Evolutionary conservation across 73 alveolate species (phyloP), one percentile per base, ranked within the genome.

Genomic region (Strombidium stylifer): DNA sequence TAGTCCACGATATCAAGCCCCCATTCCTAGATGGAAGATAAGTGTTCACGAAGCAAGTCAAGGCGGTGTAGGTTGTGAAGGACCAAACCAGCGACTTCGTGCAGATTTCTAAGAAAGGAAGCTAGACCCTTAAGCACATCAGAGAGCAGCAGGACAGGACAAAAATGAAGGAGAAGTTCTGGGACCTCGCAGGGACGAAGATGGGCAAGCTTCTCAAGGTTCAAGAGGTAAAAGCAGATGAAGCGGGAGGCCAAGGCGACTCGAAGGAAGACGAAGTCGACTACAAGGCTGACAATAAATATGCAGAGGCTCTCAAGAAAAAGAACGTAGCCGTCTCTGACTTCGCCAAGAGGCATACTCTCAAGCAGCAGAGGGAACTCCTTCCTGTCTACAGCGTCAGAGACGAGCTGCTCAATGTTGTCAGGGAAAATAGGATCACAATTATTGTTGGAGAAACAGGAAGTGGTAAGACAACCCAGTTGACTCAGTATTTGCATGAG

Each of bases 381-480:
- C 92, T 97, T 24, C 99, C 99, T 16, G 96, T 96, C 18, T 94
- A 46, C 79, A 74, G 91, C 0, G 98, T 94, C 25, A 87, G 97
- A 56, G 95, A 90, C 21, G 98, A 91, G 73, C 89, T 96, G 60
- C 72, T 96, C 62, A 78, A 93, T 59, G 91, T 94, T 5, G 77
- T 96, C 35, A 76, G 96, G 65, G 98, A 96, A 62, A 96, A 94
- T 66, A 91, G 89, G 71, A 90, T 96, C 8, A 88, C 90, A 35
- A 87, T 97, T 26, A 94, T 97, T 23, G 99, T 95, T 27, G 99
- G 99, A 51, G 99, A 97, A 86, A 97, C 99, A 3, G 99, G 99
- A 25, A 95, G 99, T 16, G 99, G 99, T 0, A 97, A 97, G 84
- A 97, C 99, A 8, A 97, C 99, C 3, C 96, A 97, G 73, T 86